These are phyloP conservation scores for Closterium sp. DNA, from an alignment of 139 green algal species.

Conservation along the genomic window DNA sequence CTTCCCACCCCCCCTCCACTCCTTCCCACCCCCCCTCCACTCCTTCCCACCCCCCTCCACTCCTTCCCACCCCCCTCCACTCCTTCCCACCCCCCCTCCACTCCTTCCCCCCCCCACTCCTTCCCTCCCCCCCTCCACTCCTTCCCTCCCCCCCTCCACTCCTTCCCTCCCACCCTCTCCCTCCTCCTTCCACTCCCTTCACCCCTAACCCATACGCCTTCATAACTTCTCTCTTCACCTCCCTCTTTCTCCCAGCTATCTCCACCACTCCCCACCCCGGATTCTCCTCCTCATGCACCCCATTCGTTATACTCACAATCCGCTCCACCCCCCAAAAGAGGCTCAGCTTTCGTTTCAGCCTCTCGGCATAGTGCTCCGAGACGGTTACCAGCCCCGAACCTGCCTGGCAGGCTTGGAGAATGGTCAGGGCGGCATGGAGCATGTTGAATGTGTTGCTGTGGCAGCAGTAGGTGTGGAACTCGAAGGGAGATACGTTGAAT, in stretches of 20 bases:
- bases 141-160: neutral
- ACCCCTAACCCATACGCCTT: no score
- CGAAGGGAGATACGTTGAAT: slow-evolving; percentile 6
- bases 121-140: neutral
- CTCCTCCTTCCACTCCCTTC: no score
- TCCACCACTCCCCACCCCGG: neutral
- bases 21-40: neutral
- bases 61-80: no score
- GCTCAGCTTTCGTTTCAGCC: slow-evolving; percentile 9
- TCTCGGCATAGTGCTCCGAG: neutral
- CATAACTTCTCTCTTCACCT: neutral
- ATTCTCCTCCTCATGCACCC: slow-evolving; percentile 19
- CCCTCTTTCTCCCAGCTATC: slow-evolving; percentile 1
- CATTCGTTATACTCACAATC: slow-evolving; percentile 12
- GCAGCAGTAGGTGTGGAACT: neutral
- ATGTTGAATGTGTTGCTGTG: slow-evolving; percentile 22
- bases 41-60: no score
- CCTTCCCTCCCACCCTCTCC: no score
- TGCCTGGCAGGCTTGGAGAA: neutral
- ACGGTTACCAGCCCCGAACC: slow-evolving; percentile 2
- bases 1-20: no score
- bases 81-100: no score
- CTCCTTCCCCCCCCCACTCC: no score
- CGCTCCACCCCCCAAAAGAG: slow-evolving; percentile 14
- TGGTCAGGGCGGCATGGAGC: neutral